Evolutionary conservation across 2,329 filamentous ascomycete genomes (phyloP).

Genomic region (Pseudogymnoascus sp.): DNA sequence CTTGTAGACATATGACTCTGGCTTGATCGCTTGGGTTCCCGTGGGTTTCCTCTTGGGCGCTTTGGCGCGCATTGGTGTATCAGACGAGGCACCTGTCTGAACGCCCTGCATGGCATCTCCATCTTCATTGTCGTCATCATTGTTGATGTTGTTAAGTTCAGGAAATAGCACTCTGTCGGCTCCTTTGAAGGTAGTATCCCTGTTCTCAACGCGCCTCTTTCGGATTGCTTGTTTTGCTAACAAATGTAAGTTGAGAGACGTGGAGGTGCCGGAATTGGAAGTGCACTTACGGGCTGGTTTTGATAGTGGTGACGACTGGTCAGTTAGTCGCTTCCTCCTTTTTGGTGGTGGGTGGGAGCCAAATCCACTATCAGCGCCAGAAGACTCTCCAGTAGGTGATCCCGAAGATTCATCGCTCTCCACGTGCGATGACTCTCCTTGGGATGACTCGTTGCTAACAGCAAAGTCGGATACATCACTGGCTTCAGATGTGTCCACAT

Average conservation of each 20-base stretch:
- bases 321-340: not conserved
- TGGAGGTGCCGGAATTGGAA: not conserved
- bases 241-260: not conserved
- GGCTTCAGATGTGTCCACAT: not conserved
- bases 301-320: not conserved
- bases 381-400: not conserved
- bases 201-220: not conserved
- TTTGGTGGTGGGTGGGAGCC: not conserved
- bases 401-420: not conserved
- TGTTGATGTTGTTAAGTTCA: not conserved
- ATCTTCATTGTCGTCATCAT: not conserved
- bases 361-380: not conserved
- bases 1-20: conserved; percentile 9
- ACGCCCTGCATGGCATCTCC: not conserved
- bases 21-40: not conserved
- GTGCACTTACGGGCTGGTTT: not conserved
- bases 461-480: conserved; percentile 1
- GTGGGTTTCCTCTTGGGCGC: not conserved
- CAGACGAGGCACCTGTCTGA: not conserved
- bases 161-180: not conserved
- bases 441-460: not conserved
- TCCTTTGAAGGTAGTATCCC: not conserved
- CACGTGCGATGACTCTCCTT: not conserved
- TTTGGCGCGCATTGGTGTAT: not conserved
- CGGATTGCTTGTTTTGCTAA: not conserved